A percentile compares a stretch with the other conserved stretches of the same genome.
phyloP scores from a whole-genome alignment of 352 stramenopile genomes.

The Pythium monospermum region DNA sequence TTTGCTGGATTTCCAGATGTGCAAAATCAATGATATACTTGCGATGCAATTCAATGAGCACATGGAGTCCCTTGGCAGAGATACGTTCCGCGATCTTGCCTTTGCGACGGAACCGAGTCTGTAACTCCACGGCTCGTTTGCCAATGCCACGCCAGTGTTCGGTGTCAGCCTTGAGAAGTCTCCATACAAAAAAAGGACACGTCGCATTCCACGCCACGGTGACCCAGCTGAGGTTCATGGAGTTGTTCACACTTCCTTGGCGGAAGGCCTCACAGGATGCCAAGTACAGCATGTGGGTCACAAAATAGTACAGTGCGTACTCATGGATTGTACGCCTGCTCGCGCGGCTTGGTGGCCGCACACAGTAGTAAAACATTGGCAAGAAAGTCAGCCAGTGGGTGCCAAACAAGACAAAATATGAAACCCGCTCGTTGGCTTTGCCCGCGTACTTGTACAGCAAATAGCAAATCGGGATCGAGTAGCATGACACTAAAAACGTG shows the following conservation, averaged over 20 bases:
- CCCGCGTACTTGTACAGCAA: conserved; percentile 20
- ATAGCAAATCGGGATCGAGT: conserved; percentile 25
- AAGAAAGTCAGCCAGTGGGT: conserved; percentile 14
- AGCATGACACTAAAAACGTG: conserved; percentile 29
- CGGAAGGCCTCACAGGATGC: conserved; percentile 18
- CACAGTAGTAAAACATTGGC: conserved; percentile 20
- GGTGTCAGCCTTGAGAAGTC: conserved; percentile 25
- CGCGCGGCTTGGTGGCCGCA: conserved; percentile 13
- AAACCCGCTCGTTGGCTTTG: conserved; percentile 2
- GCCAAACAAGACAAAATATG: conserved; percentile 11
- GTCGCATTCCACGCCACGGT: conserved; percentile 24
- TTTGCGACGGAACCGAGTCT: conserved; percentile 24
- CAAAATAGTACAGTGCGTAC: conserved; percentile 16
- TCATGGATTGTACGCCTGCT: conserved; percentile 8
- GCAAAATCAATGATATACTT: conserved; percentile 56
- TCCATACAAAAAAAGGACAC: conserved; percentile 31
- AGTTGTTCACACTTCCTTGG: conserved; percentile 7
- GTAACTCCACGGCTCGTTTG: conserved; percentile 20
- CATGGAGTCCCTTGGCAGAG: conserved; percentile 38
- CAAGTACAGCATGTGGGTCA: conserved; percentile 17
- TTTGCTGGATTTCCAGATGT: conserved; percentile 32
- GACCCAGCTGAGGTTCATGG: conserved; percentile 21
- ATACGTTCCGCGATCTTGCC: conserved; percentile 31
- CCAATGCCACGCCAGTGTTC: conserved; percentile 27
- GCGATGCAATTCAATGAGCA: conserved; percentile 43